Base-by-base conservation (phyloP, 305 asterid genomes). In the Withania somnifera region DNA sequence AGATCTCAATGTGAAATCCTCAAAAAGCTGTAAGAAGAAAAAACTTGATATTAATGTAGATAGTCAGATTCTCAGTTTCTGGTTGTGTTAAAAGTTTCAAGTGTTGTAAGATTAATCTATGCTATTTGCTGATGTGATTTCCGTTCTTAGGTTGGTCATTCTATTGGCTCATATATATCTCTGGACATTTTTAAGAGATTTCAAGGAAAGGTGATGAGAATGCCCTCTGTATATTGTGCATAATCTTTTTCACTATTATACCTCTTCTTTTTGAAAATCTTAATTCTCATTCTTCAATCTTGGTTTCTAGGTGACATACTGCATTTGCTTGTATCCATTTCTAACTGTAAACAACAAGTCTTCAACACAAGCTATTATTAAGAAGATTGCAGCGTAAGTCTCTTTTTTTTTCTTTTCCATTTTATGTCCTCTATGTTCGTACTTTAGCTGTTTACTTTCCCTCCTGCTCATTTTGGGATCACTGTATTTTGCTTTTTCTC, bases 151-250 rank as follows among this genome's bases (percentile, higher is more conserved):
- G 97, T 95, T 68, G 97, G 98, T 52, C 99, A 94, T 86, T 94
- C 99, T 81, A 91, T 95, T 84, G 99, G 98, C 85, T 89, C 98
- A 68, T 86, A 92, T 81, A 92, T 95, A 60, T 88, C 93, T 79
- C 85, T 94, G 85, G 97, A 94, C 85, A 84, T 89, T 64, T 89
- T 92, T 83, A 90, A 84, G 86, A 90, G 92, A 87, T 89, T 57
- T 76, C 91, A 84, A 76, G 87, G 83, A 86, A 94, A 95, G 98
- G 99, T 95, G 84, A 90, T 67, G 66, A 64, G 20, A 14, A 40
- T 63, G 75, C 54, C 19, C 13, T 42, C 82, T 80, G 56, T 28
- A 54, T 71, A n/a, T 45, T 50, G 40, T 53, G 58, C 71, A 22
- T 11, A 11, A 17, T 42, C 9, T 51, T 60, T 34, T 83, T 42